Conservation (phyloP, 2,329 filamentous ascomycete genomes). For the Aquanectria penicillioides region DNA sequence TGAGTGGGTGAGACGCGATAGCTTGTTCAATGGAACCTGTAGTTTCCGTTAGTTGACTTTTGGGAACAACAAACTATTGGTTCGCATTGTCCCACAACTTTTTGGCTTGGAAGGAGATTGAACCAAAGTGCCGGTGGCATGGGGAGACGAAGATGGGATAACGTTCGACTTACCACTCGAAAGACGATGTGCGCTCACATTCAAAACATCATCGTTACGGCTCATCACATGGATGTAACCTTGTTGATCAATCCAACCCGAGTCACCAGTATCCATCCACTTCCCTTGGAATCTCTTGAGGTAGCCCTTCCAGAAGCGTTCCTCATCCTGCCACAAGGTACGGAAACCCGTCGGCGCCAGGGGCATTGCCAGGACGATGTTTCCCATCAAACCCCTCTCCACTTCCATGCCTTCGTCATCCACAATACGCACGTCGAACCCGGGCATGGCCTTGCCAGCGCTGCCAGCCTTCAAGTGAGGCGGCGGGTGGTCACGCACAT, state of each 20-base stretch:
- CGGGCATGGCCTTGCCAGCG: constrained; percentile 90
- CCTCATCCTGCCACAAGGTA: constrained; percentile 86
- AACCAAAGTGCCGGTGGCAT: background rate
- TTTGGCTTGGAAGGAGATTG: no score
- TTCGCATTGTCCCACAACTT: no score
- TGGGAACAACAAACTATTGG: background rate
- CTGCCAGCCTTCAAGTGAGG: constrained; percentile 81
- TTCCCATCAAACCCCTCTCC: constrained; percentile 81
- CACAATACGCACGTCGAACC: constrained; percentile 87
- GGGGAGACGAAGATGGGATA: background rate
- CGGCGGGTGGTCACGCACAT: constrained; percentile 49
- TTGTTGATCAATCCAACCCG: constrained; percentile 84
- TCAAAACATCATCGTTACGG: constrained; percentile 86
- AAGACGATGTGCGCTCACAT: constrained; percentile 92
- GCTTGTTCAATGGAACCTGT: constrained; percentile 89
- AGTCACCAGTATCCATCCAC: constrained; percentile 93
- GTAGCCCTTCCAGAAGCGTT: constrained; percentile 87
- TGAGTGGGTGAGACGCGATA: constrained; percentile 79
- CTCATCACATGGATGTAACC: constrained; percentile 74
- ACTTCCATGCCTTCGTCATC: constrained; percentile 82
- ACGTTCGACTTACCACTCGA: constrained; percentile 73
- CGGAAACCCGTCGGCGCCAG: constrained; percentile 88
- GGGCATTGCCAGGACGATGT: constrained; percentile 86
- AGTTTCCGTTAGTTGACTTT: constrained; percentile 12
- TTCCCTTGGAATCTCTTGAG: constrained; percentile 81